Evolutionary conservation across 768 basidiomycete genomes (phyloP).

Genomic region (Suillus americanus): DNA sequence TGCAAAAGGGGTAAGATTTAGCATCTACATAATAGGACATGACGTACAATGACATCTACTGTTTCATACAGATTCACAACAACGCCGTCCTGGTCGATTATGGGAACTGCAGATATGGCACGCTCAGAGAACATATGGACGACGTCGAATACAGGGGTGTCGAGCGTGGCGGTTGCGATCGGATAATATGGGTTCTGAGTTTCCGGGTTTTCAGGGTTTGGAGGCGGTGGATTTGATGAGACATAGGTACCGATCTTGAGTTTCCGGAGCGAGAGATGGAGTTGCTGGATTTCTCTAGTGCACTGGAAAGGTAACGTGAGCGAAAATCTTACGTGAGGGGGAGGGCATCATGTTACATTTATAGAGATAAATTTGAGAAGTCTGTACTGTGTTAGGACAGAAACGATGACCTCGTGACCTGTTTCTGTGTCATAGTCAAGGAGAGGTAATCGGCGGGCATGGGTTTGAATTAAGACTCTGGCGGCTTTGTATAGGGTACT

Average conservation of each 20-base stretch:
- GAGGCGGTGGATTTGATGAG: conserved; percentile 45
- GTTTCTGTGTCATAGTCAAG: conserved; percentile 93
- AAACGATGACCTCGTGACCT: conserved; percentile 92
- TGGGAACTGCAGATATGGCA: conserved; percentile 95
- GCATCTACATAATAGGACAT: background rate
- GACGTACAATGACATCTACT: conserved; percentile 89
- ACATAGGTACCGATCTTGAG: conserved; percentile 96
- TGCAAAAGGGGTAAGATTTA: conserved; percentile 31
- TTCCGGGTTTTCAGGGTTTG: conserved; percentile 36
- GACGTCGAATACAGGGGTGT: conserved; percentile 94
- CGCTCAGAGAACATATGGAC: conserved; percentile 98
- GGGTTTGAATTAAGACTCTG: conserved; percentile 88
- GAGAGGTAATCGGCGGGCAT: conserved; percentile 90
- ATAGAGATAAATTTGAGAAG: conserved; percentile 98
- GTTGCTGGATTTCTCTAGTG: conserved; percentile 75
- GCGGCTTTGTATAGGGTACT: conserved; percentile 89
- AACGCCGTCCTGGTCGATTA: conserved; percentile 87
- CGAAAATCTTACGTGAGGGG: background rate
- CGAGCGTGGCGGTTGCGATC: conserved; percentile 86
- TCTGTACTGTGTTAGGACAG: conserved; percentile 95
- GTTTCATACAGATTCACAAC: conserved; percentile 98
- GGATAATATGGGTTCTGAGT: conserved; percentile 80
- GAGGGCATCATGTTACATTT: conserved; percentile 58
- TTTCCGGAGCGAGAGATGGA: conserved; percentile 78
- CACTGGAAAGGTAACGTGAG: conserved; percentile 53